Percentiles rank a stretch among this genome's conserved stretches.
Conservation (phyloP, 2,329 filamentous ascomycete species). For the Cordyceps militaris region DNA sequence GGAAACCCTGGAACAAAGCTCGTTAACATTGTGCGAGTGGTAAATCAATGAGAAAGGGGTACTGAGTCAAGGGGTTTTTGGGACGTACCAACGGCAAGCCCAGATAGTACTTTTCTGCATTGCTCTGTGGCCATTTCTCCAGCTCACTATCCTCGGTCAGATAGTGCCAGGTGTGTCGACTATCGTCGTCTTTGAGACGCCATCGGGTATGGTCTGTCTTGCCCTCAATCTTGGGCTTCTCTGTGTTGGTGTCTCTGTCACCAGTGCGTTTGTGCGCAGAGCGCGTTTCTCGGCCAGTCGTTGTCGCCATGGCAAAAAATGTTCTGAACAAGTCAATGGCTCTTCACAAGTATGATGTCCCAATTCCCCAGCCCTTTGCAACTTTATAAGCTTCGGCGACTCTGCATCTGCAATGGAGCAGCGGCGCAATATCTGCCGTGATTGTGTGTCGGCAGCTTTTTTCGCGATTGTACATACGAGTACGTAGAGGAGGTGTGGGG, state of each 20-base stretch:
- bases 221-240: conserved; percentile 41
- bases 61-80: background rate
- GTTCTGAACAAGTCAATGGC: background rate
- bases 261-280: conserved; percentile 38
- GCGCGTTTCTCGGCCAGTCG: conserved; percentile 25
- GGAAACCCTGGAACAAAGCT: conserved; percentile 53
- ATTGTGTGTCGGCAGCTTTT: background rate
- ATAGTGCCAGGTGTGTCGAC: conserved; percentile 92
- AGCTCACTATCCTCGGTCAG: conserved; percentile 64
- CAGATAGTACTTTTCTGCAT: conserved; percentile 83
- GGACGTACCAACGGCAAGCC: conserved; percentile 65
- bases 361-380: background rate
- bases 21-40: conserved; percentile 1
- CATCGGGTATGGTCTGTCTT: conserved; percentile 77
- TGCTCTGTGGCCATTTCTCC: conserved; percentile 75
- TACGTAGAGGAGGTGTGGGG: conserved; percentile 2
- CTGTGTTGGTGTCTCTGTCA: conserved; percentile 32
- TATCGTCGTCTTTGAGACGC: conserved; percentile 75
- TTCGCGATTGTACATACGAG: background rate
- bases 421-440: conserved; percentile 2
- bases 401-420: background rate
- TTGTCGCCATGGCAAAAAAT: conserved; percentile 20
- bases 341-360: background rate
- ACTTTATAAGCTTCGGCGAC: conserved; percentile 8
- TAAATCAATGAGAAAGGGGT: background rate